Conservation (phyloP, 2,329 filamentous ascomycete species). For the Diaporthe nobilis region DNA sequence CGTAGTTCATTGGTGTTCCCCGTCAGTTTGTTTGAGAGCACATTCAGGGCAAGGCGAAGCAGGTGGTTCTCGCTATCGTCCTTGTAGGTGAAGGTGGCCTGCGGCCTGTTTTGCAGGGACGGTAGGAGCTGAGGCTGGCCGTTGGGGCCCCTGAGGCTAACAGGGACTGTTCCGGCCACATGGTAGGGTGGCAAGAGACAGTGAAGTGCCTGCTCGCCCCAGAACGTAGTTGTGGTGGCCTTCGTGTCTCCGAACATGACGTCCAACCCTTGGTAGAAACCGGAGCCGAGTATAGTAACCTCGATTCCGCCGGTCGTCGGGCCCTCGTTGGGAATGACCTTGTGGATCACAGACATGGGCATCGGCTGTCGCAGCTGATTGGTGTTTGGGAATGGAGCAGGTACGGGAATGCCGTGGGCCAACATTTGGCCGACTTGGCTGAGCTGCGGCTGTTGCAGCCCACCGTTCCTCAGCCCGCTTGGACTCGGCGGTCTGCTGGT, state of each 20-base stretch:
- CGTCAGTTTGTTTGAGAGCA: slow-evolving; percentile 75
- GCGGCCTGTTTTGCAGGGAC: slow-evolving; percentile 54
- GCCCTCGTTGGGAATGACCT: slow-evolving; percentile 86
- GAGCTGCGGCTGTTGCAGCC: slow-evolving; percentile 55
- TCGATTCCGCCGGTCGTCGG: slow-evolving; percentile 88
- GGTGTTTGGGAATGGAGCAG: slow-evolving; percentile 33
- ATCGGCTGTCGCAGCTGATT: slow-evolving; percentile 33
- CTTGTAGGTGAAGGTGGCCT: slow-evolving; percentile 78
- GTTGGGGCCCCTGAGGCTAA: slow-evolving; percentile 74
- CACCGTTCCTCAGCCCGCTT: slow-evolving; percentile 63
- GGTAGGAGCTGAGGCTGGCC: slow-evolving; percentile 51
- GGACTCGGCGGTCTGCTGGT: slow-evolving; percentile 86
- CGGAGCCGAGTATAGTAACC: slow-evolving; percentile 85
- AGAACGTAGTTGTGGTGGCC: slow-evolving; percentile 81
- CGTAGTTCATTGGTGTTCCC: slow-evolving; percentile 73
- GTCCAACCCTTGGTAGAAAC: slow-evolving; percentile 82
- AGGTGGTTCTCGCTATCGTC: slow-evolving; percentile 79
- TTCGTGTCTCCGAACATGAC: slow-evolving; percentile 83
- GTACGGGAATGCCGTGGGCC: slow-evolving; percentile 31
- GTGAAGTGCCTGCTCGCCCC: slow-evolving; percentile 84
- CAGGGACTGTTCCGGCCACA: slow-evolving; percentile 76
- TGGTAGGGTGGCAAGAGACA: slow-evolving; percentile 82
- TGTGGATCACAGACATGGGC: slow-evolving; percentile 77
- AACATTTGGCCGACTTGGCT: slow-evolving; percentile 40
- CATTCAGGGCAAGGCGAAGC: slow-evolving; percentile 76